Evolutionary conservation across 176 grass and related monocot species (phyloP).

Genomic region (Oryza rufipogon): DNA sequence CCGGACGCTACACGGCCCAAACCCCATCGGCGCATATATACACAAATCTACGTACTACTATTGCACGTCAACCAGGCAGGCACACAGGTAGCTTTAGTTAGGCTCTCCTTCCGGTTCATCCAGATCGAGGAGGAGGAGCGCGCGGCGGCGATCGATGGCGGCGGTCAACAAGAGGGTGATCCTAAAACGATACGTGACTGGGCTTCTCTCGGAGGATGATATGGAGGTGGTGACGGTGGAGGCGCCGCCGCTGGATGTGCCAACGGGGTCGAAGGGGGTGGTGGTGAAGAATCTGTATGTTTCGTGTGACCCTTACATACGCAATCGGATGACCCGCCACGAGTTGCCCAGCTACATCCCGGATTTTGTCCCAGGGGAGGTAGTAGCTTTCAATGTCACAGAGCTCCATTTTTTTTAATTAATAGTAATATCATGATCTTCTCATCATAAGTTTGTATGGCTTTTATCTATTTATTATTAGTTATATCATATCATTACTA

Average conservation of each 20-base stretch:
- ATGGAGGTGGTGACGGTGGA: constrained; percentile 42
- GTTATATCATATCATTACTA: too few relatives aligned
- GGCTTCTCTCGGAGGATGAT: constrained; percentile 45
- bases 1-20: too few relatives aligned
- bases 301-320: constrained; percentile 76
- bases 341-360: constrained; percentile 31
- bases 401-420: neutral
- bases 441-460: fast-evolving
- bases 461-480: too few relatives aligned
- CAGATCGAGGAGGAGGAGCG: too few relatives aligned
- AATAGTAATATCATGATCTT: too few relatives aligned
- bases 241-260: constrained; percentile 14
- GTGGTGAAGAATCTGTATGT: constrained; percentile 74
- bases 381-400: neutral
- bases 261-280: constrained; percentile 5
- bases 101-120: too few relatives aligned
- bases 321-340: constrained; percentile 53
- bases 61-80: too few relatives aligned
- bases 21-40: too few relatives aligned
- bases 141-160: neutral
- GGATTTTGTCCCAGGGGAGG: constrained; percentile 41
- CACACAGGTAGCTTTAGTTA: too few relatives aligned
- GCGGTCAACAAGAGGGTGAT: constrained; percentile 44
- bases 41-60: too few relatives aligned
- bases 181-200: constrained; percentile 56